phyloP scores from a whole-genome alignment of 768 basidiomycete species.

The Cystobasidiopsis lactophilus region DNA sequence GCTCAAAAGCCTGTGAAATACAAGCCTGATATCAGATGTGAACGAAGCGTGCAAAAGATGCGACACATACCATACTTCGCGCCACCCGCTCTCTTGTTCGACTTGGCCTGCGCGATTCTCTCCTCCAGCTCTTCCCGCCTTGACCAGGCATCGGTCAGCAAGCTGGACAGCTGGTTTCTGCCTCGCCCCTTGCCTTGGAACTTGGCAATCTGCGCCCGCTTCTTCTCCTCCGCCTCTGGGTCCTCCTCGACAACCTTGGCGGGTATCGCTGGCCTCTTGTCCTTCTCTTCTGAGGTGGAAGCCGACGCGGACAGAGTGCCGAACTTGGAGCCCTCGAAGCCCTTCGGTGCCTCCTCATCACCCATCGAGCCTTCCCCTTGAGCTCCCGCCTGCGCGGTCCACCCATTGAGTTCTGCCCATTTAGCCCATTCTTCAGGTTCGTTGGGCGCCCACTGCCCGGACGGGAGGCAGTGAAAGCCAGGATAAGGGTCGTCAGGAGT shows the following conservation, averaged over 20 bases:
- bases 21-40: no score
- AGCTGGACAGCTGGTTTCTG: slow-evolving; percentile 8
- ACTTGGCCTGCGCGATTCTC: slow-evolving; percentile 8
- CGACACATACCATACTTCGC: slow-evolving; percentile 9
- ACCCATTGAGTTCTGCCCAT: slow-evolving; percentile 2
- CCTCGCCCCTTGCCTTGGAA: slow-evolving; percentile 4
- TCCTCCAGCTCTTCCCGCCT: slow-evolving; percentile 9
- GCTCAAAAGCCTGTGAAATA: no score
- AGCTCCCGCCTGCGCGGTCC: neutral
- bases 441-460: slow-evolving; percentile 8
- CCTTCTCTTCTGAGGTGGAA: neutral
- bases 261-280: slow-evolving; percentile 1
- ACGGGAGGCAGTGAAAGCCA: slow-evolving; percentile 8
- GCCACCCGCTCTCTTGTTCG: slow-evolving; percentile 9
- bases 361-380: neutral
- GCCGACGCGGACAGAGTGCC: neutral
- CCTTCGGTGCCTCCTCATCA: neutral
- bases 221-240: neutral
- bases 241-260: slow-evolving; percentile 6
- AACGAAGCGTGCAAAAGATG: no score
- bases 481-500: slow-evolving; percentile 10
- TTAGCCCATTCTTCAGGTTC: slow-evolving; percentile 10
- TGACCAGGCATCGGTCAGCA: slow-evolving; percentile 1
- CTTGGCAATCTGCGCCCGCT: neutral
- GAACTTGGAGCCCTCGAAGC: neutral